phyloP scores from a whole-genome alignment of 1,284 basidiomycete species.

The Malassezia dermatis region DNA sequence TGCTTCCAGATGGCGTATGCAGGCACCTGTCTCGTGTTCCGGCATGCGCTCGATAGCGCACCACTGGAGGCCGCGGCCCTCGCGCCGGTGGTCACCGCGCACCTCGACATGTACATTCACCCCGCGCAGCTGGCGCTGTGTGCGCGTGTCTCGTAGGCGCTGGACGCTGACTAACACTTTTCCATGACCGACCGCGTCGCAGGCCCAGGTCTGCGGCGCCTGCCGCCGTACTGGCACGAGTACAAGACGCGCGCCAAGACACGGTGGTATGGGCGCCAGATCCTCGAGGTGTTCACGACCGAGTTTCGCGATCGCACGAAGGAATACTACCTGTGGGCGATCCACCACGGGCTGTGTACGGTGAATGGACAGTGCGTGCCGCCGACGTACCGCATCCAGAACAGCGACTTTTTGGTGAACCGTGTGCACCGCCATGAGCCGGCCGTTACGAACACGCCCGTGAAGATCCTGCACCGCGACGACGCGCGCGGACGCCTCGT shows the following conservation, averaged over 20 bases:
- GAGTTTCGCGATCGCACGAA: conserved; percentile 49
- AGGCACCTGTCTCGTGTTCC: conserved; percentile 15
- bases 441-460: conserved; percentile 74
- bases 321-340: conserved; percentile 52
- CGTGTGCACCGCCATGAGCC: conserved; percentile 92
- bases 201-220: conserved; percentile 16
- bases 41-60: neutral
- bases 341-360: conserved; percentile 86
- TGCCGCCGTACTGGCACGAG: conserved; percentile 46
- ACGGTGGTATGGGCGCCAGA: conserved; percentile 72
- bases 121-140: conserved; percentile 14
- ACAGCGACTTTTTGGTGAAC: conserved; percentile 77
- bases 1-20: conserved; percentile 15
- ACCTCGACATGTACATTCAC: conserved; percentile 15
- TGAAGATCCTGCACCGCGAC: conserved; percentile 69
- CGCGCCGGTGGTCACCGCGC: conserved; percentile 10
- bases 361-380: conserved; percentile 75
- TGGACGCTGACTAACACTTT: neutral
- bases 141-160: conserved; percentile 1
- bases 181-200: conserved; percentile 13
- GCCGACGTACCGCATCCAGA: conserved; percentile 67
- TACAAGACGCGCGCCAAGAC: conserved; percentile 83
- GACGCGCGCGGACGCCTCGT: conserved; percentile 71
- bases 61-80: neutral
- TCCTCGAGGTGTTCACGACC: conserved; percentile 51